Percentiles rank a stretch among this genome's conserved stretches.
Conservation (phyloP, 495 filamentous ascomycete genomes). For the Xylaria acuta region DNA sequence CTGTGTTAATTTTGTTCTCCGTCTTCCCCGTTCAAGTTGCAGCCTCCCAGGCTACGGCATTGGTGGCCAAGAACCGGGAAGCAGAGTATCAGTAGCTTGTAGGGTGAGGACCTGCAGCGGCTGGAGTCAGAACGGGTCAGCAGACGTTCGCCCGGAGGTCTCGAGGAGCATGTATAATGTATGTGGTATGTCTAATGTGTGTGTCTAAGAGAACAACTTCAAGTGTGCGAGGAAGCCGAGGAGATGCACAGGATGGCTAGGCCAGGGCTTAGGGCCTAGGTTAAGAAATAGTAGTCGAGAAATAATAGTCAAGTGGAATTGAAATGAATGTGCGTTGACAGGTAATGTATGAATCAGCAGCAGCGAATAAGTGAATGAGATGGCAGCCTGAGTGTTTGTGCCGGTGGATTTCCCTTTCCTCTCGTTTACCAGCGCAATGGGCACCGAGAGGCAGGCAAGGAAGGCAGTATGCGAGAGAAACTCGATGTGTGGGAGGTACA, state of each 20-base stretch:
- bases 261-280: slow-evolving; percentile 5
- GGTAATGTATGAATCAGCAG: slow-evolving; percentile 25
- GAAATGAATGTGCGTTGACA: slow-evolving; percentile 15
- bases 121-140: slow-evolving; percentile 21
- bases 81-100: slow-evolving; percentile 14
- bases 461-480: slow-evolving; percentile 8
- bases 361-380: slow-evolving; percentile 25
- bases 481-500: slow-evolving; percentile 20
- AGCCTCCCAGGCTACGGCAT: slow-evolving; percentile 28
- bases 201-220: slow-evolving; percentile 5
- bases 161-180: slow-evolving; percentile 22
- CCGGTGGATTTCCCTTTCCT: slow-evolving; percentile 18
- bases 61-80: slow-evolving; percentile 15
- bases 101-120: slow-evolving; percentile 23
- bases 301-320: slow-evolving; percentile 17
- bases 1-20: slow-evolving; percentile 1
- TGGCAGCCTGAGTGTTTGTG: slow-evolving; percentile 16
- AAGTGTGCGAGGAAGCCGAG: slow-evolving; percentile 13
- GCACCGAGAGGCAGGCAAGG: slow-evolving; percentile 14
- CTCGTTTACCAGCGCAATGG: slow-evolving; percentile 17
- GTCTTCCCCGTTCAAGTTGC: slow-evolving; percentile 29
- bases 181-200: slow-evolving; percentile 7
- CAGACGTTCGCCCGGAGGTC: slow-evolving; percentile 1
- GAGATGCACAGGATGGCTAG: slow-evolving; percentile 10
- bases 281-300: not conserved